Conservation (phyloP, 2,329 filamentous ascomycete genomes). For the Alternaria gaisen region DNA sequence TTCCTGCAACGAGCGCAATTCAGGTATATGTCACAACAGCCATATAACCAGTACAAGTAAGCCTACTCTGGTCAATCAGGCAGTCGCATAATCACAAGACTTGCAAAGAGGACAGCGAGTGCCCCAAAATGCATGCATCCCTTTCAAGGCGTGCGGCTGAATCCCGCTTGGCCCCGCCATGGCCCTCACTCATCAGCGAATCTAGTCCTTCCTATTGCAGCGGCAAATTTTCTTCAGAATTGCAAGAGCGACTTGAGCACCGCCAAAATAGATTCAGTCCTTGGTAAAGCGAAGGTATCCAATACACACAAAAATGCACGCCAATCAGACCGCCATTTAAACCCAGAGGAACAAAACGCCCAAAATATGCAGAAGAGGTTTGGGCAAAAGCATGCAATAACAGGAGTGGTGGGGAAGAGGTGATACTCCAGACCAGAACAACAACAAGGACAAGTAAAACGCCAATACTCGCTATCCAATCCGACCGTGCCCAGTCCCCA, state of each 20-base stretch:
- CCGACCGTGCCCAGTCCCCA: background rate
- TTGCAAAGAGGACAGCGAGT: background rate
- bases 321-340: background rate
- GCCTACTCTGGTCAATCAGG: background rate
- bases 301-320: background rate
- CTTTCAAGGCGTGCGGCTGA: background rate
- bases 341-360: constrained; percentile 10
- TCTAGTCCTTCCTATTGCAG: background rate
- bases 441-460: constrained; percentile 3
- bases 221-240: background rate
- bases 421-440: background rate
- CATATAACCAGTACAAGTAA: background rate
- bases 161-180: background rate
- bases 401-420: background rate
- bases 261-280: background rate
- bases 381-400: background rate
- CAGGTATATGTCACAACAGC: background rate
- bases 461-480: constrained; percentile 6
- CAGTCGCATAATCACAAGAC: background rate
- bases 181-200: background rate
- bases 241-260: background rate
- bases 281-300: constrained; percentile 7
- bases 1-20: background rate
- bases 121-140: background rate
- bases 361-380: constrained; percentile 9